These are phyloP conservation scores for Erythrophleum ivorense DNA, from an alignment of 331 rosid genomes.

Conservation along the genomic window DNA sequence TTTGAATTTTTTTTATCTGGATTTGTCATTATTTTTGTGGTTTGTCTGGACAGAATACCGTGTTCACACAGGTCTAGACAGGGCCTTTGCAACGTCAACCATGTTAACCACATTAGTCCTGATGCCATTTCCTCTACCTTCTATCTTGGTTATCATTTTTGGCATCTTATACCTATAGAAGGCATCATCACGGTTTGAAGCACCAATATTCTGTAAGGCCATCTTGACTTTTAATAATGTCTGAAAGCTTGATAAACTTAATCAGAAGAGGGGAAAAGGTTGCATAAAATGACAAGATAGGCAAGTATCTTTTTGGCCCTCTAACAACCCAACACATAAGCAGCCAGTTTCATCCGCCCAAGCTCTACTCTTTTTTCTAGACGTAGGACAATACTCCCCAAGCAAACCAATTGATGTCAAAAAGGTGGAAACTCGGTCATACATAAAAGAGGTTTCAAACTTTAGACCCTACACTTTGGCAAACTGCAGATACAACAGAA, in stretches of 20 bases:
- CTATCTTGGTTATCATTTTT: slow-evolving; percentile 71
- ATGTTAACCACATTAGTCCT: slow-evolving; percentile 69
- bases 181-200: slow-evolving; percentile 69
- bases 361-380: slow-evolving; percentile 56
- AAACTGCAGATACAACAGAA: slow-evolving; percentile 21
- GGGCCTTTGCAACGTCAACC: slow-evolving; percentile 72
- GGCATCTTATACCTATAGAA: slow-evolving; percentile 82
- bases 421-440: slow-evolving; percentile 61
- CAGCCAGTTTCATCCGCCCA: slow-evolving; percentile 38
- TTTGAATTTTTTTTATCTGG: too few species aligned
- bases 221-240: slow-evolving; percentile 25
- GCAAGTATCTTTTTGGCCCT: slow-evolving; percentile 27
- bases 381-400: slow-evolving; percentile 59
- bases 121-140: slow-evolving; percentile 78
- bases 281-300: slow-evolving; percentile 38
- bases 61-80: slow-evolving; percentile 74
- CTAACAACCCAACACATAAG: slow-evolving; percentile 49
- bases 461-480: slow-evolving; percentile 62
- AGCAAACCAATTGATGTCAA: slow-evolving; percentile 65
- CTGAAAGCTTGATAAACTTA: background rate
- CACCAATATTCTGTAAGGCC: slow-evolving; percentile 76
- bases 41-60: too few species aligned
- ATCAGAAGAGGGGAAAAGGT: slow-evolving; percentile 29
- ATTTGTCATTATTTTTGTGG: too few species aligned
- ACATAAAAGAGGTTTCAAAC: slow-evolving; percentile 72